A percentile compares a stretch with the other conserved stretches of the same genome.
Conservation (phyloP, 1,284 basidiomycete species). For the Marasmius oreades region DNA sequence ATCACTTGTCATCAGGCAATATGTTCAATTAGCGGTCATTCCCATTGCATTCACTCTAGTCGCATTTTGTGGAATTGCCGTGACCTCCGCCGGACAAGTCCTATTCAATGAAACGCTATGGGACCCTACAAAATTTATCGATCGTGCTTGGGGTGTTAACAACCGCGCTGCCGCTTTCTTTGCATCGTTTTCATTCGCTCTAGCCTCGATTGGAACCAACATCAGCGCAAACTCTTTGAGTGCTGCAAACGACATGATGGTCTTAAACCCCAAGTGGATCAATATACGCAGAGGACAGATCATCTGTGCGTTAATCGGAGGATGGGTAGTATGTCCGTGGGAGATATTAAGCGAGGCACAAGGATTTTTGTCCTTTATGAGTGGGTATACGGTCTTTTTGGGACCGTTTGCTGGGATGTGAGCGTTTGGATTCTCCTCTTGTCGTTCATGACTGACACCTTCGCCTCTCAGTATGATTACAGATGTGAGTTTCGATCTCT, state of each 20-base stretch:
- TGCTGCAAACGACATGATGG: conserved; percentile 76
- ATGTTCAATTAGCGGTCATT: conserved; percentile 67
- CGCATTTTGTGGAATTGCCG: conserved; percentile 56
- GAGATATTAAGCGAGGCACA: conserved; percentile 51
- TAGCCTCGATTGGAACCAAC: conserved; percentile 50
- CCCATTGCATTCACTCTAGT: conserved; percentile 65
- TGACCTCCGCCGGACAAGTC: conserved; percentile 61
- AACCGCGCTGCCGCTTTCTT: conserved; percentile 81
- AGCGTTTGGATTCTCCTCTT: conserved; percentile 16
- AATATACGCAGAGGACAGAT: conserved; percentile 75
- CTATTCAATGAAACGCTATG: conserved; percentile 57
- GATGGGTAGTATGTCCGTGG: conserved; percentile 61
- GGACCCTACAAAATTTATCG: conserved; percentile 52
- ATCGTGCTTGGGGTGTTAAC: conserved; percentile 41
- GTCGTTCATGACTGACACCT: neutral
- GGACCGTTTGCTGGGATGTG: conserved; percentile 70
- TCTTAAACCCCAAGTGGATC: conserved; percentile 63
- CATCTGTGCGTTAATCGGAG: conserved; percentile 69
- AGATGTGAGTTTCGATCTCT: conserved; percentile 46
- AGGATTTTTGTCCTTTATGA: conserved; percentile 56
- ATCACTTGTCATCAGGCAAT: conserved; percentile 42
- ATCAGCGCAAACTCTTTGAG: conserved; percentile 75
- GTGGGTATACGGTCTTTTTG: conserved; percentile 69
- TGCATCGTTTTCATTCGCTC: conserved; percentile 56
- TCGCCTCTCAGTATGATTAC: conserved; percentile 47